These are phyloP conservation scores for Ophiostoma australiae DNA, from an alignment of 2,329 filamentous ascomycete genomes.

Conservation along the genomic window DNA sequence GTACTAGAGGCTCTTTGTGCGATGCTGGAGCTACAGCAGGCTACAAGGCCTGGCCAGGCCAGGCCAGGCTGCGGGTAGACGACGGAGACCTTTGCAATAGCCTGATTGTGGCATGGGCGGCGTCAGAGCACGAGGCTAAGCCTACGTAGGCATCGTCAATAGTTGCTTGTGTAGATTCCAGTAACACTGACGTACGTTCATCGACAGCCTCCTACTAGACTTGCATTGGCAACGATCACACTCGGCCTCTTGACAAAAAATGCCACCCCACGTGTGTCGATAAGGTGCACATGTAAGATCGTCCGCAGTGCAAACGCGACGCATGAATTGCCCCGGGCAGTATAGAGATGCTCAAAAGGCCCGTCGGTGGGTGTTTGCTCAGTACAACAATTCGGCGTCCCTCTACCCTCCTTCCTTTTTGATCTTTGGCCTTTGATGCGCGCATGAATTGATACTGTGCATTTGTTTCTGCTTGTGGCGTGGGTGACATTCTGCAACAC, in stretches of 20 bases:
- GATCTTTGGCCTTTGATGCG: too few relatives aligned
- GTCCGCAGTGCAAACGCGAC: neutral
- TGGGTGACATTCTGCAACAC: constrained; percentile 6
- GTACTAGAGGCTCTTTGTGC: neutral
- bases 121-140: neutral
- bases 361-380: too few relatives aligned
- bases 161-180: neutral
- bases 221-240: neutral
- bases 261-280: neutral
- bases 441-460: neutral
- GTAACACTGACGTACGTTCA: too few relatives aligned
- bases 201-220: neutral
- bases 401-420: neutral
- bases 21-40: neutral
- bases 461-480: neutral
- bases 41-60: too few relatives aligned
- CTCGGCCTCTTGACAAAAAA: neutral
- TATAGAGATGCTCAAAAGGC: neutral
- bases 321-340: neutral
- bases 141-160: neutral
- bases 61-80: neutral
- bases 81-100: neutral
- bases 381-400: too few relatives aligned
- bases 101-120: neutral
- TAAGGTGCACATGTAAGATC: neutral